These are phyloP conservation scores for Pythium periplocum DNA, from an alignment of 352 stramenopile species.

Conservation along the genomic window DNA sequence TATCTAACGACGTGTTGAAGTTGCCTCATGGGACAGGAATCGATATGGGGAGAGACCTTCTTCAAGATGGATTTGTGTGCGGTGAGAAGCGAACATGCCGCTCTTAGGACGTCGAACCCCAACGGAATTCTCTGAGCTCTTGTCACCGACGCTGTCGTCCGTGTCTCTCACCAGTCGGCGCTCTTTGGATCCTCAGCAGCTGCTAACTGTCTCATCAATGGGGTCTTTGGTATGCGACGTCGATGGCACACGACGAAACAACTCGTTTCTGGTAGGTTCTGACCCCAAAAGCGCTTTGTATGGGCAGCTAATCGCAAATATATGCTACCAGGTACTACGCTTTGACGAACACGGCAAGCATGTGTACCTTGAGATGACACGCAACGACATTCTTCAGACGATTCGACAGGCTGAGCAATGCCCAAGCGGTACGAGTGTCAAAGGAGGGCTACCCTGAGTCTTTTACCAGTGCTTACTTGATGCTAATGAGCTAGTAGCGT, in stretches of 20 bases:
- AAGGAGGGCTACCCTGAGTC: background rate
- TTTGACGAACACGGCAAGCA: conserved; percentile 25
- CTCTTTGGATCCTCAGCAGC: too few relatives aligned
- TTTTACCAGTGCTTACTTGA: background rate
- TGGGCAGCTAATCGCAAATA: too few relatives aligned
- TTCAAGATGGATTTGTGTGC: too few relatives aligned
- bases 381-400: conserved; percentile 23
- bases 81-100: background rate
- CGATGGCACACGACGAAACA: conserved; percentile 7
- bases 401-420: conserved; percentile 22
- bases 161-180: too few relatives aligned
- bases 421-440: conserved; percentile 4
- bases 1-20: too few relatives aligned
- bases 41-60: too few relatives aligned
- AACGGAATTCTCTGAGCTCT: conserved; percentile 11
- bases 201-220: background rate
- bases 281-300: too few relatives aligned
- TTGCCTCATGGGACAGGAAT: too few relatives aligned
- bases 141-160: conserved; percentile 13
- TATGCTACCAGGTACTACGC: conserved; percentile 13
- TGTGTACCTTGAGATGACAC: conserved; percentile 21
- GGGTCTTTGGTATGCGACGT: background rate
- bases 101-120: background rate
- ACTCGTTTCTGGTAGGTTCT: conserved; percentile 16
- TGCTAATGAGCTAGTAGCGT: background rate